These are phyloP conservation scores for Alliaria petiolata DNA, from an alignment of 345 rosid species.

Conservation along the genomic window DNA sequence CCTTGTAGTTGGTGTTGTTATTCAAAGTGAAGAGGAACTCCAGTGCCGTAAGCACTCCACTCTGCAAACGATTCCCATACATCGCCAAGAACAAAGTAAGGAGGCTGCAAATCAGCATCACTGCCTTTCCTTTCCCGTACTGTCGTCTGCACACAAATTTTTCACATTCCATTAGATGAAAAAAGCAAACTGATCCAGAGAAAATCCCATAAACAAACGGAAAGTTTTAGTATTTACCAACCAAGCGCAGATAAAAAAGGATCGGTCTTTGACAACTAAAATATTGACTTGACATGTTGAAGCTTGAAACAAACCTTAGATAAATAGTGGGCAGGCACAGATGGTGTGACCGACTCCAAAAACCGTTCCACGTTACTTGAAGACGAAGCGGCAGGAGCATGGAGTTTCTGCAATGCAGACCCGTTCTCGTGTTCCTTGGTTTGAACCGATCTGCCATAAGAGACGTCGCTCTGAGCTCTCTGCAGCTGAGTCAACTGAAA, in stretches of 20 bases:
- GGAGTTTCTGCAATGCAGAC: conserved; percentile 17
- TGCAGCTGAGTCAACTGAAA: conserved; percentile 42
- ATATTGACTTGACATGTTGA: neutral
- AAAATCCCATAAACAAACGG: no score
- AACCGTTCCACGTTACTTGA: conserved; percentile 52
- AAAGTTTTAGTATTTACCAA: neutral
- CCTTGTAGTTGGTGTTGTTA: conserved; percentile 28
- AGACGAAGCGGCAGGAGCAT: conserved; percentile 23
- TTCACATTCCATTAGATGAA: neutral
- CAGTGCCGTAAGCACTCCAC: conserved; percentile 86
- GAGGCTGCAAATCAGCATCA: conserved; percentile 34
- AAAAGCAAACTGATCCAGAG: neutral
- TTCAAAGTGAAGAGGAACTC: conserved; percentile 59
- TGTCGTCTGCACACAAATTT: conserved; percentile 33
- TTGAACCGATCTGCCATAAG: conserved; percentile 25
- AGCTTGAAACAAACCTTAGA: conserved; percentile 43
- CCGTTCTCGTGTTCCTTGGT: conserved; percentile 26
- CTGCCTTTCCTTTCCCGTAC: conserved; percentile 36
- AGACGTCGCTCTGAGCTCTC: conserved; percentile 42
- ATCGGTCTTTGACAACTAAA: neutral
- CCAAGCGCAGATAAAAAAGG: neutral
- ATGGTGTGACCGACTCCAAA: conserved; percentile 49
- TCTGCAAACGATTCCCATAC: conserved; percentile 76
- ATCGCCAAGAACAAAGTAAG: conserved; percentile 66
- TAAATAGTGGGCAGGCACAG: conserved; percentile 43